These are phyloP conservation scores for Debaryomyces robertsiae DNA, from an alignment of 1,139 yeast genomes.

Conservation along the genomic window DNA sequence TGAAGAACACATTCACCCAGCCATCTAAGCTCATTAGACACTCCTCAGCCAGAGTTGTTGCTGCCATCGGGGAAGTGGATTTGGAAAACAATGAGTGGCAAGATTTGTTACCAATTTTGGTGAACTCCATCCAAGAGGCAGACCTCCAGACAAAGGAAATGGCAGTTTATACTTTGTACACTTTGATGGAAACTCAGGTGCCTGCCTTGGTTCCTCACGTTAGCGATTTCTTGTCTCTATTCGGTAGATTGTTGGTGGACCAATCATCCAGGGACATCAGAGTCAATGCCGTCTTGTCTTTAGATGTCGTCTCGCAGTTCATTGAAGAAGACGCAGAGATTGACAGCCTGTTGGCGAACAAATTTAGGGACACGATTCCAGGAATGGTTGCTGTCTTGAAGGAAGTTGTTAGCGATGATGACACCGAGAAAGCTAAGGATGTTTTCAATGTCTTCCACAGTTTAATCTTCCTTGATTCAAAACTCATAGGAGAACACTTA, in stretches of 20 bases:
- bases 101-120: conserved; percentile 70
- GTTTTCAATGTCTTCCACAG: conserved; percentile 87
- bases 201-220: conserved; percentile 64
- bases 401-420: conserved; percentile 71
- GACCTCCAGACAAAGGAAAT: conserved; percentile 72
- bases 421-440: conserved; percentile 69
- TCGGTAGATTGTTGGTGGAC: conserved; percentile 69
- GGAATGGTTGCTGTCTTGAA: conserved; percentile 80
- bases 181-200: conserved; percentile 75
- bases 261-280: conserved; percentile 70
- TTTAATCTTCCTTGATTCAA: conserved; percentile 72
- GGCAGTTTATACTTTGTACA: conserved; percentile 76
- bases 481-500: conserved; percentile 77
- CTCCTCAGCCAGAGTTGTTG: conserved; percentile 84
- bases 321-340: conserved; percentile 57
- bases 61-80: conserved; percentile 82
- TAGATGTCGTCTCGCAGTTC: conserved; percentile 73
- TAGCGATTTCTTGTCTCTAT: conserved; percentile 68
- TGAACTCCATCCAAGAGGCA: conserved; percentile 64
- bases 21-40: conserved; percentile 74
- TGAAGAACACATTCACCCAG: conserved; percentile 64
- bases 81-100: conserved; percentile 72
- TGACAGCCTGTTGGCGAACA: conserved; percentile 51
- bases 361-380: conserved; percentile 73
- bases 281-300: conserved; percentile 79